A percentile compares a stretch with the other conserved stretches of the same genome.
Evolutionary conservation across 2,329 filamentous ascomycete genomes (phyloP).

Genomic region (Diatrype stigma): DNA sequence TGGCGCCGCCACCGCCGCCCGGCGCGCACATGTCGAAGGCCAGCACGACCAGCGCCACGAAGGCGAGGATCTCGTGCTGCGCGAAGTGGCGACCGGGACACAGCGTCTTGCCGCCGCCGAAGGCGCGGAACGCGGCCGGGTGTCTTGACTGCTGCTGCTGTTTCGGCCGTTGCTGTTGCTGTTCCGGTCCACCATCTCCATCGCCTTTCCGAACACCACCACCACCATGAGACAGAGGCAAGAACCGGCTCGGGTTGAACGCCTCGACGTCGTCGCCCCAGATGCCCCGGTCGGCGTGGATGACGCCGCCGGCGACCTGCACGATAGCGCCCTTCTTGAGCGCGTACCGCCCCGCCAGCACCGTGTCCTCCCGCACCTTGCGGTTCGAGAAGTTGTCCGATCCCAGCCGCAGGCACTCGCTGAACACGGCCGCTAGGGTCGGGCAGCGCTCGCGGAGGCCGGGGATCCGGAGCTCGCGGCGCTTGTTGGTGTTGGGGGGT

Average conservation of each 20-base stretch:
- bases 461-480: constrained; percentile 25
- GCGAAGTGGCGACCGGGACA: constrained; percentile 37
- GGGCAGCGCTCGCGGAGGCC: constrained; percentile 36
- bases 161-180: constrained; percentile 3
- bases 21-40: constrained; percentile 26
- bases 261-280: constrained; percentile 38
- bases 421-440: constrained; percentile 37
- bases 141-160: constrained; percentile 16
- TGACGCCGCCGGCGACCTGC: constrained; percentile 39
- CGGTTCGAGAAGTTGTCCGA: constrained; percentile 38
- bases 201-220: no score
- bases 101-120: constrained; percentile 36
- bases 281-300: constrained; percentile 35
- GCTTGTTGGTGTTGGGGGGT: not conserved
- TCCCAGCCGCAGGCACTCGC: constrained; percentile 40
- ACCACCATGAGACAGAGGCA: constrained; percentile 6
- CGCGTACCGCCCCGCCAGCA: constrained; percentile 37
- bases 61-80: constrained; percentile 32
- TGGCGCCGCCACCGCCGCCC: constrained; percentile 11
- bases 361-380: constrained; percentile 38
- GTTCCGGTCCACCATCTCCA: not conserved
- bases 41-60: constrained; percentile 28
- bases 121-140: constrained; percentile 32
- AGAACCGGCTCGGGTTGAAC: constrained; percentile 41
- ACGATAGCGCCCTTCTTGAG: constrained; percentile 38